Base-by-base conservation (phyloP, 495 filamentous ascomycete genomes). In the Penicillium daleae region DNA sequence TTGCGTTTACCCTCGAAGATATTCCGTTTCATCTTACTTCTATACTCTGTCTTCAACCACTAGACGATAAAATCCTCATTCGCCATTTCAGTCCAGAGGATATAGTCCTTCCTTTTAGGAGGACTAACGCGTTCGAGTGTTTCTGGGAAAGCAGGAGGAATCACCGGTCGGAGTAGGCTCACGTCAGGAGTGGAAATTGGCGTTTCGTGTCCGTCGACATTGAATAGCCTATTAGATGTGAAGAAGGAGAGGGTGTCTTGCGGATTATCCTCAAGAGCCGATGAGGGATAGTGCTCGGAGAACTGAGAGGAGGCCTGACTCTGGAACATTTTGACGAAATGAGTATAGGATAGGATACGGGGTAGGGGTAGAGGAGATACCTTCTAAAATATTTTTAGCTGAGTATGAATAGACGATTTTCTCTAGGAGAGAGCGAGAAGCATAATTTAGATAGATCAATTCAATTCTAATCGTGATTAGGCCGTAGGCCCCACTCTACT, bases 41-140 rank as follows among this genome's bases (percentile, higher is more conserved):
- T 32, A 61, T 15, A 49, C 13, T 61, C 32, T 13, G 63, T 62
- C 21, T 60, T 33, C 22, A 60, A 26, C 62, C 51, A 65, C 57
- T 22, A 65, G 8, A 8, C 42, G 3, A 65, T n/a, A 19, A 60
- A 65, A 1, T 65, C 62, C 6, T 65, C 33, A 24, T 65, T 60
- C 3, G 7, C 22, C 31, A 65, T 60, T 22, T 65, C 51, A 0
- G 48, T 32, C 27, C 48, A 65, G 3, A 59, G 56, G 32, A 60
- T 5, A 7, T 4, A 65, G n/a, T 37, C 12, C 27, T 54, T 61
- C 50, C 13, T 12, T 55, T 9, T 48, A 3, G 8, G 2, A 32
- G 26, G 59, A 17, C 51, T 17, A 48, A 61, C 59, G 31, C 37
- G 37, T 22, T 61, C 0, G 10, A 61, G 59, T 2, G 59, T 37